Evolutionary conservation across 2,329 filamentous ascomycete genomes (phyloP).

Genomic region (Cadophora gregata): DNA sequence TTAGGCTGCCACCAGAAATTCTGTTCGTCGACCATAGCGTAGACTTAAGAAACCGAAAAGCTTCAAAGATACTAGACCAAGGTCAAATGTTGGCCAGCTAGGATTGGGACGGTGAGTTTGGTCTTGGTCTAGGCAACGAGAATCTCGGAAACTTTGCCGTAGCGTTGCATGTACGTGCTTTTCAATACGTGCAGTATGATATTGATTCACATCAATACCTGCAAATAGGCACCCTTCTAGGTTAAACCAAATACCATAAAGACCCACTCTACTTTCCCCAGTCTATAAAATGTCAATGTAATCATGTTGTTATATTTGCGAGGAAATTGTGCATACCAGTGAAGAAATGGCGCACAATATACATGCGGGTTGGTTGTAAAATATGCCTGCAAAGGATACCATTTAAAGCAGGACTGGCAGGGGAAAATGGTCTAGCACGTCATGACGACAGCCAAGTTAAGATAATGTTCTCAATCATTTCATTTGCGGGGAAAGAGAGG

Average conservation of each 20-base stretch:
- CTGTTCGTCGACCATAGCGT: neutral
- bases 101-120: neutral
- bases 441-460: neutral
- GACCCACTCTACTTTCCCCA: neutral
- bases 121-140: neutral
- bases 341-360: neutral
- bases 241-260: neutral
- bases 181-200: neutral
- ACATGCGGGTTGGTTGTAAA: neutral
- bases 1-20: conserved; percentile 15
- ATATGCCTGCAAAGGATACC: neutral
- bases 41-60: neutral
- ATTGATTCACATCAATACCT: neutral
- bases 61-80: neutral
- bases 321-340: neutral
- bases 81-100: neutral
- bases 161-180: neutral
- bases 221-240: neutral
- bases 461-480: neutral
- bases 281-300: neutral
- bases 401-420: neutral
- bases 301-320: neutral
- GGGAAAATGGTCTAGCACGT: neutral
- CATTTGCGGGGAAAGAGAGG: neutral
- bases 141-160: neutral